Percentiles rank a stretch among this genome's conserved stretches.
phyloP scores from a whole-genome alignment of 495 filamentous ascomycete genomes.

The Hypomontagnella monticulosa region DNA sequence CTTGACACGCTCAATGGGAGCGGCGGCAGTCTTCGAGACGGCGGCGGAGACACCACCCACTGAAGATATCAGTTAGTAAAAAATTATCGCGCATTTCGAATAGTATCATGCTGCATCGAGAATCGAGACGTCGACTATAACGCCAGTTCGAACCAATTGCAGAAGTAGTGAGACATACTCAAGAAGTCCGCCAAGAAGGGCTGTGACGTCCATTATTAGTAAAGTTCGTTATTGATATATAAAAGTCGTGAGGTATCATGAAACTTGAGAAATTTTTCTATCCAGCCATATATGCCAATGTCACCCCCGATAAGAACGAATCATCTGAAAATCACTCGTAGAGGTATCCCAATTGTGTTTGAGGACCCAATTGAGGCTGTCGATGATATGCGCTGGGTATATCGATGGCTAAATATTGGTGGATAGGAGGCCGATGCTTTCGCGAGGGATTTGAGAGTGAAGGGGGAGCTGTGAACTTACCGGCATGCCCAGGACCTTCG shows the following conservation, averaged over 20 bases:
- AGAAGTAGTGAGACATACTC: constrained; percentile 74
- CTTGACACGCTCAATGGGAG: constrained; percentile 99
- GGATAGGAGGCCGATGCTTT: constrained; percentile 50
- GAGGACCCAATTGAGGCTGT: constrained; percentile 45
- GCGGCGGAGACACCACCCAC: constrained; percentile 99
- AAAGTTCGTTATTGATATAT: constrained; percentile 15
- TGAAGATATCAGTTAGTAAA: constrained; percentile 53
- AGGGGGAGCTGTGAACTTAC: constrained; percentile 58
- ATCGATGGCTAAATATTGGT: constrained; percentile 27
- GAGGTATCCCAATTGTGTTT: constrained; percentile 24
- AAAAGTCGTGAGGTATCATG: constrained; percentile 30
- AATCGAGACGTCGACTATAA: constrained; percentile 11
- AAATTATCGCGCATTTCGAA: constrained; percentile 32
- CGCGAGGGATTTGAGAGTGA: constrained; percentile 48
- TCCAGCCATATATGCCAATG: constrained; percentile 22
- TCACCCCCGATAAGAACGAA: constrained; percentile 18
- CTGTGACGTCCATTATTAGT: constrained; percentile 52
- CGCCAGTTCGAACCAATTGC: constrained; percentile 7
- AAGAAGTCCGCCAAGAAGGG: constrained; percentile 92
- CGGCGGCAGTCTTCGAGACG: constrained; percentile 99
- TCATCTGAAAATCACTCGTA: constrained; percentile 38
- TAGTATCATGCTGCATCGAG: constrained; percentile 26
- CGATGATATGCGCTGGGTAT: constrained; percentile 34
- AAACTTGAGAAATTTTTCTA: constrained; percentile 40
- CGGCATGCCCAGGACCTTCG: constrained; percentile 85